These are phyloP conservation scores for Cucurbita ficifolia DNA, from an alignment of 306 rosid genomes.

Conservation along the genomic window DNA sequence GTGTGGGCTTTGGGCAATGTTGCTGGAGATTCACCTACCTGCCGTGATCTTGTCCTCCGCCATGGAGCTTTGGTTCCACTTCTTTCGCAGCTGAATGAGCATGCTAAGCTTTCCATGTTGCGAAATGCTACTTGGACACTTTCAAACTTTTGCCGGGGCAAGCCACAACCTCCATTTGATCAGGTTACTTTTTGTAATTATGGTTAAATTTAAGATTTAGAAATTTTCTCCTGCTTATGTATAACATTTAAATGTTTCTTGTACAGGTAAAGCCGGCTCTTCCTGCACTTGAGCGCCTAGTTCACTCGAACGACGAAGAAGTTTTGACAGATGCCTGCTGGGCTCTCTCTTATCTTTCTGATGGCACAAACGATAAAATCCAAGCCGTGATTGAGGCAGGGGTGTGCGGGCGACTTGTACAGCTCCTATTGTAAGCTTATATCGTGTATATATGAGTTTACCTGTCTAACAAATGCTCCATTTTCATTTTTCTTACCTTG, in stretches of 20 bases:
- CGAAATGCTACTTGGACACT: constrained; percentile 71
- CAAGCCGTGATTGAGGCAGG: constrained; percentile 70
- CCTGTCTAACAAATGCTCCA: not conserved
- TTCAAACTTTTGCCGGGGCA: constrained; percentile 65
- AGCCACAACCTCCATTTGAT: constrained; percentile 62
- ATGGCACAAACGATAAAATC: constrained; percentile 64
- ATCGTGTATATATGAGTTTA: not conserved
- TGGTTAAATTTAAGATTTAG: not conserved
- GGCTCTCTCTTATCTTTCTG: constrained; percentile 70
- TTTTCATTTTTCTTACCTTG: not conserved
- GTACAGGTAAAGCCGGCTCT: constrained; percentile 56
- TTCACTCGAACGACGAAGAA: constrained; percentile 58
- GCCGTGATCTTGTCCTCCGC: constrained; percentile 60
- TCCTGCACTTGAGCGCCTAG: constrained; percentile 56
- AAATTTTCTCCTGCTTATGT: not conserved
- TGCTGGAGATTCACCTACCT: constrained; percentile 74
- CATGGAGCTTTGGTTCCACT: constrained; percentile 47
- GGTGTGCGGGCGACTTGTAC: constrained; percentile 42
- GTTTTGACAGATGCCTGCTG: constrained; percentile 64
- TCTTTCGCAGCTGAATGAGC: constrained; percentile 53
- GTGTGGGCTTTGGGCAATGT: constrained; percentile 74
- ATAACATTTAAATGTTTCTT: not conserved
- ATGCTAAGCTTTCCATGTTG: constrained; percentile 63
- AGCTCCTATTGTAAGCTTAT: constrained; percentile 47
- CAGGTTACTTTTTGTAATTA: constrained; percentile 23